phyloP scores from a whole-genome alignment of 1,284 basidiomycete genomes.

The Omphalotus olearius region DNA sequence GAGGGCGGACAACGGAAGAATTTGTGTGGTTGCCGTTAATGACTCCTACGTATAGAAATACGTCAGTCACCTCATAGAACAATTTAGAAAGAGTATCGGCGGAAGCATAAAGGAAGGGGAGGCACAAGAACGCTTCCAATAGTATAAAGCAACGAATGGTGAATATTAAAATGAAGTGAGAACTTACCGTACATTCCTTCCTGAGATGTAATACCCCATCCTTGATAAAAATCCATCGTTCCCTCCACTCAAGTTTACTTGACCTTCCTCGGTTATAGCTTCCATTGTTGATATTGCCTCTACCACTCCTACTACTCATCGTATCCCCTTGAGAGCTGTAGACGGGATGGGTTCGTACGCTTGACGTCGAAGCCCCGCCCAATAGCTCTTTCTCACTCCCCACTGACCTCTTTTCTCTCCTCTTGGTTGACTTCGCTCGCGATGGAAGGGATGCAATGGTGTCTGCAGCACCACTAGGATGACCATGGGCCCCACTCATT shows the following conservation, averaged over 20 bases:
- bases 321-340: too few species aligned
- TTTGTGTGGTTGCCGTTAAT: conserved; percentile 32
- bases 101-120: too few species aligned
- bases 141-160: too few species aligned
- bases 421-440: background rate
- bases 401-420: background rate
- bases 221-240: conserved; percentile 58
- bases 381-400: conserved; percentile 1
- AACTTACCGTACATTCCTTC: conserved; percentile 47
- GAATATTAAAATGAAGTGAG: conserved; percentile 7
- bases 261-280: conserved; percentile 1
- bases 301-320: too few species aligned
- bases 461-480: too few species aligned
- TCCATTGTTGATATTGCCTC: background rate
- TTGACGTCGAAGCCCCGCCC: conserved; percentile 1
- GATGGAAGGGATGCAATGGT: background rate
- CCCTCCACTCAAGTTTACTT: conserved; percentile 52
- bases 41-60: conserved; percentile 29
- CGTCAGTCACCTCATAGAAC: conserved; percentile 5
- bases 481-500: too few species aligned
- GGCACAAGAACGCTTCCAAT: too few species aligned
- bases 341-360: background rate
- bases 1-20: conserved; percentile 38
- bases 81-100: conserved; percentile 5
- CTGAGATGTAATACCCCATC: conserved; percentile 53